A percentile compares a stretch with the other conserved stretches of the same genome.
Evolutionary conservation across 768 basidiomycete species (phyloP).

Genomic region (Chalciporus piperatus): DNA sequence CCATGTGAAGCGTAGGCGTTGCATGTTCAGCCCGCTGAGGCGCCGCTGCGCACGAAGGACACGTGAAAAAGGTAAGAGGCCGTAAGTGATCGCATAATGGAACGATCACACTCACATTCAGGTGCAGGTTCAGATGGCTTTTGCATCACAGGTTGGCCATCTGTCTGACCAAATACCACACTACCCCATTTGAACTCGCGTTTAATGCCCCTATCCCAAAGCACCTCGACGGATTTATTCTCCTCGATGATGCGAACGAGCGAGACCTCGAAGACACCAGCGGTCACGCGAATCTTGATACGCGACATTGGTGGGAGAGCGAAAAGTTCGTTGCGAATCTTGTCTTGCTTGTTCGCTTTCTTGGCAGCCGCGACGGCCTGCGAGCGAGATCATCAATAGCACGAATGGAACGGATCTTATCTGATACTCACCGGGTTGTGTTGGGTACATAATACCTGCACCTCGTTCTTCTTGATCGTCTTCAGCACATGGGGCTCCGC

Average conservation of each 20-base stretch:
- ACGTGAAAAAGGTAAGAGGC: slow-evolving; percentile 12
- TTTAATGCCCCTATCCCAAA: slow-evolving; percentile 75
- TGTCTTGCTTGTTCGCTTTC: slow-evolving; percentile 71
- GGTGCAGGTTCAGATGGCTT: slow-evolving; percentile 60
- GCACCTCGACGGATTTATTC: slow-evolving; percentile 68
- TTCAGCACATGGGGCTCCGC: slow-evolving; percentile 46
- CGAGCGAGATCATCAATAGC: not conserved
- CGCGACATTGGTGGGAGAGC: slow-evolving; percentile 67
- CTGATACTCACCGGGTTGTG: slow-evolving; percentile 80
- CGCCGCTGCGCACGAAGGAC: slow-evolving; percentile 16
- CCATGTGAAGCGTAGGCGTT: slow-evolving; percentile 20
- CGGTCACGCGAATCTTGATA: slow-evolving; percentile 81
- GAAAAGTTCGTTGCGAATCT: slow-evolving; percentile 66
- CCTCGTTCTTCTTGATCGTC: slow-evolving; percentile 68
- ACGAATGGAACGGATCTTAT: not conserved
- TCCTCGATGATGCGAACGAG: slow-evolving; percentile 70
- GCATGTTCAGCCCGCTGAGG: slow-evolving; percentile 11
- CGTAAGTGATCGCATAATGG: not conserved
- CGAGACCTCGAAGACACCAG: slow-evolving; percentile 85
- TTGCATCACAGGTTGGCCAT: slow-evolving; percentile 62
- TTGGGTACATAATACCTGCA: slow-evolving; percentile 77
- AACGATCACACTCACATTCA: slow-evolving; percentile 39
- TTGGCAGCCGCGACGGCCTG: slow-evolving; percentile 76
- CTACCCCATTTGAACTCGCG: slow-evolving; percentile 83
- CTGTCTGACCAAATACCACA: slow-evolving; percentile 73